Evolutionary conservation across 2,329 filamentous ascomycete species (phyloP).

Genomic region (Ceratocystis diversiconidia): DNA sequence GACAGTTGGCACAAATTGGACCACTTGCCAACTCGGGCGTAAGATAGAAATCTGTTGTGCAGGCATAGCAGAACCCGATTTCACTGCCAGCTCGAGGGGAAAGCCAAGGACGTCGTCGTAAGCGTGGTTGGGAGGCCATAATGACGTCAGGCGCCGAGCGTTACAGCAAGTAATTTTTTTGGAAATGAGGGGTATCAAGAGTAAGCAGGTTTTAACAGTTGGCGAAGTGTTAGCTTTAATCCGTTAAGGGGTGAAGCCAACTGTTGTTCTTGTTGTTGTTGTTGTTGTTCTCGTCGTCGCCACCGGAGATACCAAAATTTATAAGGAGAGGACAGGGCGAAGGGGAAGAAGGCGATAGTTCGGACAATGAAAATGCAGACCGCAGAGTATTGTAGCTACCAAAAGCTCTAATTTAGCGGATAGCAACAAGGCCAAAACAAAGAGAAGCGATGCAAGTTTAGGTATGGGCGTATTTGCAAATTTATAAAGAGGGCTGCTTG

Average conservation of each 20-base stretch:
- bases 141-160: constrained; percentile 1
- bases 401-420: neutral
- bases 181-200: neutral
- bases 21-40: constrained; percentile 42
- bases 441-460: neutral
- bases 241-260: too few species aligned
- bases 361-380: neutral
- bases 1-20: constrained; percentile 62
- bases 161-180: neutral
- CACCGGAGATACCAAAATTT: neutral
- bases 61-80: constrained; percentile 67
- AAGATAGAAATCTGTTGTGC: constrained; percentile 63
- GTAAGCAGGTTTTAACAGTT: neutral
- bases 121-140: neutral
- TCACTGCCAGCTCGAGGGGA: neutral
- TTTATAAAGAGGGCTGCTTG: neutral
- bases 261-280: too few species aligned
- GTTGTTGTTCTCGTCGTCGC: neutral
- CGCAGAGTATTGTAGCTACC: neutral
- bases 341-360: neutral
- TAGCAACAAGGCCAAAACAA: neutral
- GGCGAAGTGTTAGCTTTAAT: too few species aligned
- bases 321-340: neutral
- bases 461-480: neutral
- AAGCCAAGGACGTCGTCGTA: neutral